Evolutionary conservation across 176 grass and related monocot genomes (phyloP).

Genomic region (Oryza glumipatula): DNA sequence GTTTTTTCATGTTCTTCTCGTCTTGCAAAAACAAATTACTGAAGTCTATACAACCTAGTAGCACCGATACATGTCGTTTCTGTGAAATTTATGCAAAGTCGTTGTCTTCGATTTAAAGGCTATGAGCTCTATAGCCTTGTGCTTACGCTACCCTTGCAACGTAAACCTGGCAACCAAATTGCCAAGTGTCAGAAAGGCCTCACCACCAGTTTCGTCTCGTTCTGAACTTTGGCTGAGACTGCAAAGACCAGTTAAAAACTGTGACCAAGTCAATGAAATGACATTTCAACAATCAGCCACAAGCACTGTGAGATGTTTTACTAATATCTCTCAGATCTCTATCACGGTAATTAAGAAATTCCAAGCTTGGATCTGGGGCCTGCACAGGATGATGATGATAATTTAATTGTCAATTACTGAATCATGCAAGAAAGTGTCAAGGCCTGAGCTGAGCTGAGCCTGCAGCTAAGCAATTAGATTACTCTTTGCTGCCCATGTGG

Average conservation of each 20-base stretch:
- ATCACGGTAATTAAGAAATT: constrained; percentile 6
- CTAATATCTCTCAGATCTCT: constrained; percentile 11
- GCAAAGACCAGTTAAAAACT: neutral
- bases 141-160: neutral
- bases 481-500: constrained; percentile 13
- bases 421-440: neutral
- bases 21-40: neutral
- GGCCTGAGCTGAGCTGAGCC: neutral
- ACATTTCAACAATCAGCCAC: neutral
- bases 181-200: constrained; percentile 1
- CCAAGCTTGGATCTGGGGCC: constrained; percentile 1
- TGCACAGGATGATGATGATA: neutral
- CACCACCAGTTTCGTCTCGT: neutral
- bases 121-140: neutral
- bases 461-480: neutral
- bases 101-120: neutral
- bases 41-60: neutral
- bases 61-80: neutral
- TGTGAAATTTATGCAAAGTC: neutral
- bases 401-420: neutral
- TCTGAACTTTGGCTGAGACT: neutral
- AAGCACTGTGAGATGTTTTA: neutral
- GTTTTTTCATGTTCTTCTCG: neutral
- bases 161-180: neutral
- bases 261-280: constrained; percentile 22